Evolutionary conservation across 768 basidiomycete genomes (phyloP).

Genomic region (Pulveroboletus frians): DNA sequence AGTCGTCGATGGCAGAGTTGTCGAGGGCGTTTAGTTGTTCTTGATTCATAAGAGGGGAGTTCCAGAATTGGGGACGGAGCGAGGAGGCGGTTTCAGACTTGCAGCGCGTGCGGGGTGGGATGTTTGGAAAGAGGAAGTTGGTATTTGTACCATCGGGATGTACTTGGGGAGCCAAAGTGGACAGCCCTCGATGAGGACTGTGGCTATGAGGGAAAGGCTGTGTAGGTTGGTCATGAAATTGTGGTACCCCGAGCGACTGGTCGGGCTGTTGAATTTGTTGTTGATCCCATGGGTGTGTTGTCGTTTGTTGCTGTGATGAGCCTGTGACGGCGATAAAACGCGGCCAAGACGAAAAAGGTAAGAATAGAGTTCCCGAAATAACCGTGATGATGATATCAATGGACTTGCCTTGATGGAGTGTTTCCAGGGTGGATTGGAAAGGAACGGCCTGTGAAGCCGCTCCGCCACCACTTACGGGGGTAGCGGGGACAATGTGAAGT

Average conservation of each 20-base stretch:
- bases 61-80: slow-evolving; percentile 53
- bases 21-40: slow-evolving; percentile 33
- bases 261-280: slow-evolving; percentile 35
- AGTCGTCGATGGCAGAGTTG: slow-evolving; percentile 37
- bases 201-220: slow-evolving; percentile 34
- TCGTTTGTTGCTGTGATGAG: slow-evolving; percentile 31
- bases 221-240: slow-evolving; percentile 25
- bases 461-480: slow-evolving; percentile 65
- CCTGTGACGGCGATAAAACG: slow-evolving; percentile 29
- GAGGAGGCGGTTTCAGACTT: slow-evolving; percentile 52
- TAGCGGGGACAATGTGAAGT: slow-evolving; percentile 78
- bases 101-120: slow-evolving; percentile 45
- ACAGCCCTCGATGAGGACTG: slow-evolving; percentile 34
- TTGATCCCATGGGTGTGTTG: slow-evolving; percentile 34
- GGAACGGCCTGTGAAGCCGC: slow-evolving; percentile 41
- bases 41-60: slow-evolving; percentile 35
- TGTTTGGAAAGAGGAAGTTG: slow-evolving; percentile 35
- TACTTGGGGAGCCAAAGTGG: slow-evolving; percentile 28
- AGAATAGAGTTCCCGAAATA: slow-evolving; percentile 30
- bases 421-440: slow-evolving; percentile 48
- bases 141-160: slow-evolving; percentile 35
- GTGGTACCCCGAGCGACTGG: slow-evolving; percentile 28
- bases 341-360: slow-evolving; percentile 24
- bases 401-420: slow-evolving; percentile 51
- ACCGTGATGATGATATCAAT: slow-evolving; percentile 27